phyloP scores from a whole-genome alignment of 2,329 filamentous ascomycete species.

The Arthrobotrys iridis region DNA sequence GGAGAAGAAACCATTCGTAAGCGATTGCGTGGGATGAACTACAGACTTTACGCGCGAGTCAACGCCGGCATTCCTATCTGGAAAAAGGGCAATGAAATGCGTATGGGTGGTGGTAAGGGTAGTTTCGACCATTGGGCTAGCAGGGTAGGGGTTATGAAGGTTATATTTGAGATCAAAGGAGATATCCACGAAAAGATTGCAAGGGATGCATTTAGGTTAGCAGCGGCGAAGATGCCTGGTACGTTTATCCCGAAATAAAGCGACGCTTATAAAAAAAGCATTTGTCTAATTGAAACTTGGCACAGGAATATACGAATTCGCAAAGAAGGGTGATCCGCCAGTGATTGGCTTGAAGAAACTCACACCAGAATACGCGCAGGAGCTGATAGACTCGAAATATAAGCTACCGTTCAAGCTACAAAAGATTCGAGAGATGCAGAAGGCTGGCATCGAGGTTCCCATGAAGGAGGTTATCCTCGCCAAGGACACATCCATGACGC shows the following conservation, averaged over 20 bases:
- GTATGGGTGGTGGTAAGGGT: slow-evolving; percentile 99
- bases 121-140: slow-evolving; percentile 96
- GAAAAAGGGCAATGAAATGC: slow-evolving; percentile 90
- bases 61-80: slow-evolving; percentile 95
- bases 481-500: slow-evolving; percentile 51
- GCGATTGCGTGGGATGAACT: slow-evolving; percentile 88
- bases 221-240: slow-evolving; percentile 94
- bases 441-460: slow-evolving; percentile 59
- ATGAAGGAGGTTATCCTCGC: slow-evolving; percentile 35
- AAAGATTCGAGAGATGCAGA: slow-evolving; percentile 74
- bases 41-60: slow-evolving; percentile 89
- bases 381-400: slow-evolving; percentile 65
- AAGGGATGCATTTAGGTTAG: slow-evolving; percentile 89
- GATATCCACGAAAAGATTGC: slow-evolving; percentile 94
- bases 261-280: not conserved
- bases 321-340: slow-evolving; percentile 87
- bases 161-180: slow-evolving; percentile 92
- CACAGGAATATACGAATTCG: slow-evolving; percentile 85
- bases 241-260: slow-evolving; percentile 56
- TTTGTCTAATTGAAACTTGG: not conserved
- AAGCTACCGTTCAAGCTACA: slow-evolving; percentile 67
- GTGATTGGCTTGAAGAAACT: slow-evolving; percentile 94
- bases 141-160: slow-evolving; percentile 86
- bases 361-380: slow-evolving; percentile 78
- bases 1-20: slow-evolving; percentile 94